Percentiles rank a stretch among this genome's conserved stretches.
phyloP scores from a whole-genome alignment of 2,329 filamentous ascomycete genomes.

The Fusarium goolgardi region DNA sequence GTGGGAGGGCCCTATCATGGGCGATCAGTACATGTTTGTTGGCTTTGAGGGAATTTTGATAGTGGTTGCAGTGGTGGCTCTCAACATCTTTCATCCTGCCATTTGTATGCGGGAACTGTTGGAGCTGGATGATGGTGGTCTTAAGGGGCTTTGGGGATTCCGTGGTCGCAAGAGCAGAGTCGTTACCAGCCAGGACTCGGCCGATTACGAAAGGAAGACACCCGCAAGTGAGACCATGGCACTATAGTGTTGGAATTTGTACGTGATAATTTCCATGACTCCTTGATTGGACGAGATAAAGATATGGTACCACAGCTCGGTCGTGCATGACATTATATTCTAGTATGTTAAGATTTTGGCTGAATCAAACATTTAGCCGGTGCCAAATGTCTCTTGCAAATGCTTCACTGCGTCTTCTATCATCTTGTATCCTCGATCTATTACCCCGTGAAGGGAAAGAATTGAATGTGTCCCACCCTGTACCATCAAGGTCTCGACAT shows the following conservation, averaged over 20 bases:
- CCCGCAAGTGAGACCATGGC: conserved; percentile 13
- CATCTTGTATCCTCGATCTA: conserved; percentile 42
- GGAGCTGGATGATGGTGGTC: conserved; percentile 42
- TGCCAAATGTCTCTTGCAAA: conserved; percentile 37
- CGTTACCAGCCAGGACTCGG: conserved; percentile 16
- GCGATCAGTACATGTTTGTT: conserved; percentile 66
- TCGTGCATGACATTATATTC: neutral
- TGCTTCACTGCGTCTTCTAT: conserved; percentile 41
- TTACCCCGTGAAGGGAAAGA: conserved; percentile 44
- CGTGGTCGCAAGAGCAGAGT: conserved; percentile 31
- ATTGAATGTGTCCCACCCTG: conserved; percentile 46
- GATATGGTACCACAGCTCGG: neutral
- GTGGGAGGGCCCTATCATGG: conserved; percentile 70
- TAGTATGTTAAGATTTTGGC: neutral
- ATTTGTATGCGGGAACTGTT: conserved; percentile 48
- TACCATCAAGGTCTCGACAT: conserved; percentile 35
- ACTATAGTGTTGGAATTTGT: conserved; percentile 10
- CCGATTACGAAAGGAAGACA: conserved; percentile 29
- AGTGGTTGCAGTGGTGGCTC: conserved; percentile 56
- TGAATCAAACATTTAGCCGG: neutral
- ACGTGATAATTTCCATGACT: neutral
- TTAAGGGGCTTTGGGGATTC: conserved; percentile 46
- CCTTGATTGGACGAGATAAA: neutral
- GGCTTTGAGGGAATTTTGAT: conserved; percentile 68
- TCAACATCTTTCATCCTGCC: conserved; percentile 56